A percentile compares a stretch with the other conserved stretches of the same genome.
These are phyloP conservation scores for Populus nigra DNA, from an alignment of 345 rosid genomes.

Conservation along the genomic window DNA sequence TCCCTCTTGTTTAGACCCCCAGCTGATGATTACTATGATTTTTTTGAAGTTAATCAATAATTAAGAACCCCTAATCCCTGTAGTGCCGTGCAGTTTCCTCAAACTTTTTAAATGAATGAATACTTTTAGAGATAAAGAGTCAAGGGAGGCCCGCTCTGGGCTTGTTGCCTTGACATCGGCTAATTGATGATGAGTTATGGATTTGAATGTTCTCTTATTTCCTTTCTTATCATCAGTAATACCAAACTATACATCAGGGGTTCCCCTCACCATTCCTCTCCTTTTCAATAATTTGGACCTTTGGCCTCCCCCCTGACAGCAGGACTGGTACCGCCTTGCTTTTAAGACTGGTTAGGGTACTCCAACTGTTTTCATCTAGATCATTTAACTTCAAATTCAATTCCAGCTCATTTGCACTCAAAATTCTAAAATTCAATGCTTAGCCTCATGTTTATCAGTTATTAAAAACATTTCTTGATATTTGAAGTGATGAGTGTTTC, in stretches of 20 bases:
- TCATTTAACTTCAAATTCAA: not conserved
- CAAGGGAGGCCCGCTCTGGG: not conserved
- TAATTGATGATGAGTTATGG: not conserved
- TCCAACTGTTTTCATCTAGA: not conserved
- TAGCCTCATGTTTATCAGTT: not conserved
- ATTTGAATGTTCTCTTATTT: not conserved
- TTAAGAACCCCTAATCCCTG: not conserved
- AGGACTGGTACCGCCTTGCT: not conserved
- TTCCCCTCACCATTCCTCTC: not conserved
- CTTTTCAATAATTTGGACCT: not conserved
- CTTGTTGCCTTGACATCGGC: not conserved
- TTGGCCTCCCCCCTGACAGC: not conserved
- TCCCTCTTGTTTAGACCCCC: not conserved
- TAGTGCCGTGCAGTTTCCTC: not conserved
- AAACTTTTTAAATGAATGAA: not conserved
- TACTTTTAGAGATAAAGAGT: not conserved
- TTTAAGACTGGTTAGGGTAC: not conserved
- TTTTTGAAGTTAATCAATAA: not conserved
- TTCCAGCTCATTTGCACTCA: not conserved
- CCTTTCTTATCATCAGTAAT: not conserved
- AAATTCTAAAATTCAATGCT: not conserved
- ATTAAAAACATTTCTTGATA: not conserved
- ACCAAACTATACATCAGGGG: not conserved
- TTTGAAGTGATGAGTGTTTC: not conserved
- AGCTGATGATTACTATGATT: not conserved